phyloP scores from a whole-genome alignment of 495 filamentous ascomycete species.

The Penicillium waksmanii region DNA sequence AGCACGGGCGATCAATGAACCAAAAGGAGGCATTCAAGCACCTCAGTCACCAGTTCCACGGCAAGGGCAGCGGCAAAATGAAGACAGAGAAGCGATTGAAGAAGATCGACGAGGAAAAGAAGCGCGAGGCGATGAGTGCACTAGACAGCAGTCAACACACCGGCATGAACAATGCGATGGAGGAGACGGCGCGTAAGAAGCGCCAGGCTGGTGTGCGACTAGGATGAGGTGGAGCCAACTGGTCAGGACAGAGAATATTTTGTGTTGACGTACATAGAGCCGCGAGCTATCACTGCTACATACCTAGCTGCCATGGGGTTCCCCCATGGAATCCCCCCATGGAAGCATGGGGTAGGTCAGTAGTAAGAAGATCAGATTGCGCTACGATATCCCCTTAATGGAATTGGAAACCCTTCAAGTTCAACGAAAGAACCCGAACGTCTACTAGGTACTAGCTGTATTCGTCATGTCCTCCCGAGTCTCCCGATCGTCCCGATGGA shows the following conservation, averaged over 20 bases:
- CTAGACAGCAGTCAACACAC: conserved; percentile 81
- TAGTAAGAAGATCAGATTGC: not conserved
- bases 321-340: not conserved
- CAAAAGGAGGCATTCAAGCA: conserved; percentile 97
- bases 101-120: conserved; percentile 96
- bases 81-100: conserved; percentile 97
- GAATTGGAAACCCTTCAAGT: not conserved
- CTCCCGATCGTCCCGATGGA: conserved; percentile 14
- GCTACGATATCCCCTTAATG: conserved; percentile 14
- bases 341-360: too few relatives aligned
- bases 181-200: conserved; percentile 74
- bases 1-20: conserved; percentile 79
- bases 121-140: conserved; percentile 75
- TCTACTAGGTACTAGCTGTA: conserved; percentile 7
- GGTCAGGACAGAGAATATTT: not conserved
- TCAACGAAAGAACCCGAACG: not conserved
- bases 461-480: conserved; percentile 28
- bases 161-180: conserved; percentile 80
- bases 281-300: conserved; percentile 13
- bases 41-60: conserved; percentile 95
- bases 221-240: conserved; percentile 48
- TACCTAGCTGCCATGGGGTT: not conserved
- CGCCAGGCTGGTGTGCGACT: conserved; percentile 88
- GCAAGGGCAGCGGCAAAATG: conserved; percentile 94
- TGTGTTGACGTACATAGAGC: conserved; percentile 11